Conservation (phyloP, 2,329 filamentous ascomycete genomes). For the Penicillium hordei region DNA sequence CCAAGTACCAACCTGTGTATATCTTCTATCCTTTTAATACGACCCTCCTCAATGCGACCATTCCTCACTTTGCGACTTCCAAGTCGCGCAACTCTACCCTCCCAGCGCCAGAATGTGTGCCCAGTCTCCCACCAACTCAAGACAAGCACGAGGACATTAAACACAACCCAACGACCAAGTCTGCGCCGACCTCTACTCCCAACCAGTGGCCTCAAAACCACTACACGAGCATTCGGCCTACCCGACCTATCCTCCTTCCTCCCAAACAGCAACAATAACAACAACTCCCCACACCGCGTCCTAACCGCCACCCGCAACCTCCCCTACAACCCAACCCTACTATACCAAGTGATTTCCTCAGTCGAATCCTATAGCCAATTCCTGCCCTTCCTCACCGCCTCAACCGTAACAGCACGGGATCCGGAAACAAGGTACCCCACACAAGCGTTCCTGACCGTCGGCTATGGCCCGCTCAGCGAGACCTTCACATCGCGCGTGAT, state of each 20-base stretch:
- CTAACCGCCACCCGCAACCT: constrained; percentile 74
- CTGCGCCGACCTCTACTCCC: background rate
- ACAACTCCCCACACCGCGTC: constrained; percentile 56
- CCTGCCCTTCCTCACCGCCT: constrained; percentile 84
- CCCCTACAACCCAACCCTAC: constrained; percentile 66
- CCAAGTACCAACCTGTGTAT: background rate
- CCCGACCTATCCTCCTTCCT: constrained; percentile 33
- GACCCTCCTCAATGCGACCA: constrained; percentile 14
- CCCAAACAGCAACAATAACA: constrained; percentile 23
- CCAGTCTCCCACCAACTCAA: background rate
- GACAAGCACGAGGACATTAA: constrained; percentile 11
- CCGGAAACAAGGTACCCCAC: constrained; percentile 56
- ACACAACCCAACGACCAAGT: constrained; percentile 14
- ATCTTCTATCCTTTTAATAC: background rate
- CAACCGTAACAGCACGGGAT: constrained; percentile 75
- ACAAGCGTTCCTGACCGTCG: constrained; percentile 75
- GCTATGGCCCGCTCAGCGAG: constrained; percentile 81
- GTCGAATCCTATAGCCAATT: constrained; percentile 80
- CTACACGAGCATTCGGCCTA: constrained; percentile 26
- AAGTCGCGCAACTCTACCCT: constrained; percentile 12
- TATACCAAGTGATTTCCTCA: constrained; percentile 87
- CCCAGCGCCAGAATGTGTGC: background rate
- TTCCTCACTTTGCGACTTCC: constrained; percentile 11
- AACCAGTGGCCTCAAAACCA: constrained; percentile 7
- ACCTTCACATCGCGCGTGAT: constrained; percentile 76